phyloP scores from a whole-genome alignment of 2,329 filamentous ascomycete species.

The Colletotrichum camelliae region DNA sequence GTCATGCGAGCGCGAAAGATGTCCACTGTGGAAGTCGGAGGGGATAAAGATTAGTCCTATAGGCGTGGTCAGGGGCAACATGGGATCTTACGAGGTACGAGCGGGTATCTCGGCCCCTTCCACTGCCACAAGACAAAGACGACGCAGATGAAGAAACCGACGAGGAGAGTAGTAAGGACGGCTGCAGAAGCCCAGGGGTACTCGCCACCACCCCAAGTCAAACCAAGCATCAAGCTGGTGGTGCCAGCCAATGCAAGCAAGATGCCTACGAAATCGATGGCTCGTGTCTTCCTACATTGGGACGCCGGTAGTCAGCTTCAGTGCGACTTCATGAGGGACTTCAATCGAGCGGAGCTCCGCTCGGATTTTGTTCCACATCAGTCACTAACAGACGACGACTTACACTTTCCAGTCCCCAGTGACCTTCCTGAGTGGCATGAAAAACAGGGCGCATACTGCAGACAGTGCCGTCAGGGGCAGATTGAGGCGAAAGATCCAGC shows the following conservation, averaged over 20 bases:
- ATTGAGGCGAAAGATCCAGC: slow-evolving; percentile 61
- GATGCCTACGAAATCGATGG: slow-evolving; percentile 48
- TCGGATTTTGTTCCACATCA: not conserved
- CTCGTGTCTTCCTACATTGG: slow-evolving; percentile 46
- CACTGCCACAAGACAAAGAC: slow-evolving; percentile 60
- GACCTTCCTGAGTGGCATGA: slow-evolving; percentile 62
- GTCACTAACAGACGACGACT: slow-evolving; percentile 11
- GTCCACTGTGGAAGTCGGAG: slow-evolving; percentile 40
- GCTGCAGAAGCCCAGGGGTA: slow-evolving; percentile 61
- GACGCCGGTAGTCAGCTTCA: not conserved
- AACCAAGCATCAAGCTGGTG: slow-evolving; percentile 50
- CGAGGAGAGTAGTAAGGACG: slow-evolving; percentile 58
- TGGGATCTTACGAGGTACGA: slow-evolving; percentile 47
- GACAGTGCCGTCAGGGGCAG: slow-evolving; percentile 55
- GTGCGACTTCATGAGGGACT: not conserved
- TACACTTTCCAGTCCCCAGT: slow-evolving; percentile 54
- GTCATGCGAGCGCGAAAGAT: slow-evolving; percentile 60
- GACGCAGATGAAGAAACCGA: slow-evolving; percentile 41
- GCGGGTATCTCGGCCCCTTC: slow-evolving; percentile 51
- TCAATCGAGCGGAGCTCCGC: not conserved
- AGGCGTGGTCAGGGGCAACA: not conserved
- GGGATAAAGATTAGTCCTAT: not conserved
- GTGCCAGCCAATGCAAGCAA: slow-evolving; percentile 46
- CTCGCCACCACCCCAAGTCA: slow-evolving; percentile 66
- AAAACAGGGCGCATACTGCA: slow-evolving; percentile 52